A percentile compares a stretch with the other conserved stretches of the same genome.
These are phyloP conservation scores for Chaetomium tenue DNA, from an alignment of 495 filamentous ascomycete species.

Conservation along the genomic window DNA sequence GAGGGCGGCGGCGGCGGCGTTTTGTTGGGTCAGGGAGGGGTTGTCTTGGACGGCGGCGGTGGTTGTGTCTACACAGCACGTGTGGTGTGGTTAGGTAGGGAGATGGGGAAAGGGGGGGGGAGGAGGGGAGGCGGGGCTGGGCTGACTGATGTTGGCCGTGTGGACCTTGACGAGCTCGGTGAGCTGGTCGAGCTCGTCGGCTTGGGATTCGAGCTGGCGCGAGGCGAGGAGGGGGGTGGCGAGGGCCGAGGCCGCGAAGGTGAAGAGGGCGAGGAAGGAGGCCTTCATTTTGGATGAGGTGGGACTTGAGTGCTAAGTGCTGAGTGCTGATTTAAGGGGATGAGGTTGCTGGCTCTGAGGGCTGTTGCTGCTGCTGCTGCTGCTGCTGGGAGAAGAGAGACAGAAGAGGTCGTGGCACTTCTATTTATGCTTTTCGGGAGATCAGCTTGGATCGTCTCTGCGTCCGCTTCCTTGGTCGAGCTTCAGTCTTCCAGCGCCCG, in stretches of 20 bases:
- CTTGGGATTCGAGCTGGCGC: slow-evolving; percentile 36
- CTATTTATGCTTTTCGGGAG: slow-evolving; percentile 18
- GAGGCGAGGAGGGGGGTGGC: slow-evolving; percentile 35
- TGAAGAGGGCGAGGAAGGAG: slow-evolving; percentile 36
- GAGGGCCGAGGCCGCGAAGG: slow-evolving; percentile 38
- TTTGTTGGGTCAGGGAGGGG: slow-evolving; percentile 28
- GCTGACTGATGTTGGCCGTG: slow-evolving; percentile 42
- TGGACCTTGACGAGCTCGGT: slow-evolving; percentile 33
- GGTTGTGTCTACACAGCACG: slow-evolving; percentile 26
- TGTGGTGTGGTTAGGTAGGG: not conserved
- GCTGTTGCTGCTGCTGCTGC: slow-evolving; percentile 13
- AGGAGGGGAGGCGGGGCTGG: not conserved
- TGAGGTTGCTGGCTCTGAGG: not conserved
- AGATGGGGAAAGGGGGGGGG: not conserved
- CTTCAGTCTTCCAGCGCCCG: not conserved
- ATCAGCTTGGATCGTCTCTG: not conserved
- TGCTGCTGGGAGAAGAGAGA: slow-evolving; percentile 13
- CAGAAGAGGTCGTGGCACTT: not conserved
- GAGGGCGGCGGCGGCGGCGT: slow-evolving; percentile 31
- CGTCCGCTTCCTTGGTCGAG: not conserved
- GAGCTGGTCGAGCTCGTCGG: slow-evolving; percentile 34
- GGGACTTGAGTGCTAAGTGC: not conserved
- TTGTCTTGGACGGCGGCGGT: slow-evolving; percentile 31
- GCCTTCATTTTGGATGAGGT: slow-evolving; percentile 39
- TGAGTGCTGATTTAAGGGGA: no score